These are phyloP conservation scores for Paramecium biaurelia DNA, from an alignment of 73 alveolate species.

Conservation along the genomic window DNA sequence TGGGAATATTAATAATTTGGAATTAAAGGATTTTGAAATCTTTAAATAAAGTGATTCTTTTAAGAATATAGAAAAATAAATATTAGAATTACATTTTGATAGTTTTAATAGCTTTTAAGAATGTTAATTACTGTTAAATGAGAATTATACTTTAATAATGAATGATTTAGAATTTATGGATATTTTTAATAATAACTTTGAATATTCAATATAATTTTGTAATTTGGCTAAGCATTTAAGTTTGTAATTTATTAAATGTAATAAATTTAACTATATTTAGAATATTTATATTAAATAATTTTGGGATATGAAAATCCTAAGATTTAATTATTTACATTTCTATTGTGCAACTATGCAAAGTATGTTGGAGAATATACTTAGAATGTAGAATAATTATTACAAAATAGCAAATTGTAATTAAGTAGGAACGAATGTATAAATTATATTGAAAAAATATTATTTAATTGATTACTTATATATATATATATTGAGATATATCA, in stretches of 20 bases:
- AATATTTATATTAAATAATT: background rate
- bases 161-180: conserved; percentile 12
- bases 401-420: background rate
- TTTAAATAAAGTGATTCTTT: background rate
- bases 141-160: background rate
- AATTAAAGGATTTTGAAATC: background rate
- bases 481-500: background rate
- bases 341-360: background rate
- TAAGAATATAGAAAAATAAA: background rate
- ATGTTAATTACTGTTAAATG: background rate
- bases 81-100: conserved; percentile 4
- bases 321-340: background rate
- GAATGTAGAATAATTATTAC: background rate
- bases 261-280: background rate
- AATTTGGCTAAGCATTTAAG: background rate
- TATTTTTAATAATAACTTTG: conserved; percentile 1
- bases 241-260: conserved; percentile 2
- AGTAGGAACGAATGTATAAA: background rate
- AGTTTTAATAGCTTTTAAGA: background rate
- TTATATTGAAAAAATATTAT: background rate
- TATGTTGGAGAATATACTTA: background rate
- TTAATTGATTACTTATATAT: background rate
- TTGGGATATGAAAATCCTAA: conserved; percentile 22
- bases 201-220: background rate
- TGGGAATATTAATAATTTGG: background rate